Percentiles rank a stretch among this genome's conserved stretches.
Evolutionary conservation across 805 yeast species (phyloP).

Genomic region (Alloascoidea hylecoeti): DNA sequence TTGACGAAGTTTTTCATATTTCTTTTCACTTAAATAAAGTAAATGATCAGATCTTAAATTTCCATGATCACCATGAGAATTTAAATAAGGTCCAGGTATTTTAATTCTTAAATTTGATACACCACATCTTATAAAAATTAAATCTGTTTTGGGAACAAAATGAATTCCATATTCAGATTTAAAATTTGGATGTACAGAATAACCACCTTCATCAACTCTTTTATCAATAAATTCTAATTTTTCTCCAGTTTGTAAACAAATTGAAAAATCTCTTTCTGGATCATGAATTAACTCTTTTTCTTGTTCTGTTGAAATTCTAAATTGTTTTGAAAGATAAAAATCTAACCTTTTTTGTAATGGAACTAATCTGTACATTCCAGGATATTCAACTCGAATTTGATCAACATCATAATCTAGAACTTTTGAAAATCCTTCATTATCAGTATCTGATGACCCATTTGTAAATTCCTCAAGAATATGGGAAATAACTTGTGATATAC

Average conservation of each 20-base stretch:
- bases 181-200: too few relatives aligned
- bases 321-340: background rate
- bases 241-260: constrained; percentile 1
- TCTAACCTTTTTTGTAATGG: background rate
- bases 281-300: background rate
- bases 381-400: background rate
- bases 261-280: too few relatives aligned
- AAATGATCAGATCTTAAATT: background rate
- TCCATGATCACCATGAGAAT: background rate
- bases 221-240: constrained; percentile 1
- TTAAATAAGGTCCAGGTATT: background rate
- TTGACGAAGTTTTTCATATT: background rate
- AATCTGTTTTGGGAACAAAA: background rate
- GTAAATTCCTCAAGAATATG: too few relatives aligned
- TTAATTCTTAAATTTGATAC: background rate
- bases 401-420: too few relatives aligned
- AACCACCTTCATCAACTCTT: too few relatives aligned
- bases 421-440: too few relatives aligned
- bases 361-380: background rate
- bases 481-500: background rate
- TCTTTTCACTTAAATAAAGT: background rate
- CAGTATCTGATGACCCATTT: background rate
- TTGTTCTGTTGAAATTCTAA: background rate
- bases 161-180: background rate
- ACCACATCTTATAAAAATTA: background rate